Evolutionary conservation across 306 rosid species (phyloP).

Genomic region (Quercus suber): DNA sequence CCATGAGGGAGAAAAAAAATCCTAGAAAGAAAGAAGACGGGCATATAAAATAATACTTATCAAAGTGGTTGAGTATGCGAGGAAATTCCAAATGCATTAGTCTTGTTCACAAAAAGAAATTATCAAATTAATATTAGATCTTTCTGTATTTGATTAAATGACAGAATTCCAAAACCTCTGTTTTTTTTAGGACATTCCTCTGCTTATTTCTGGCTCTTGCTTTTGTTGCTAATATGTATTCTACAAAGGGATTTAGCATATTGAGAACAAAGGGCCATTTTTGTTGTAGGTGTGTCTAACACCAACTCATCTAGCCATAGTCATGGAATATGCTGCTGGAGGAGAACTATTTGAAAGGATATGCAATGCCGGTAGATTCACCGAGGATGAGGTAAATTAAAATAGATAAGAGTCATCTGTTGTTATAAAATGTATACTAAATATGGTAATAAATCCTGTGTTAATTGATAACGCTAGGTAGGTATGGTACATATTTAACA

Average conservation of each 20-base stretch:
- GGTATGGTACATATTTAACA: too few relatives aligned
- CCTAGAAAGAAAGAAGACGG: background rate
- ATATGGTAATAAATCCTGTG: too few relatives aligned
- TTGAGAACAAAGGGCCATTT: conserved; percentile 5
- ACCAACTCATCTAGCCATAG: conserved; percentile 84
- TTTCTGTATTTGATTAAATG: too few relatives aligned
- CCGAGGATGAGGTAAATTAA: conserved; percentile 84
- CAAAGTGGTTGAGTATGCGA: too few relatives aligned
- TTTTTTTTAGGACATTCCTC: background rate
- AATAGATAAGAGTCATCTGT: background rate
- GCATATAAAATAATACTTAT: background rate
- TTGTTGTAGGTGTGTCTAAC: conserved; percentile 67
- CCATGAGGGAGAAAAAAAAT: too few relatives aligned
- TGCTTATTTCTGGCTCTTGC: background rate
- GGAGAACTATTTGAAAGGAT: conserved; percentile 96
- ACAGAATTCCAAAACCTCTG: background rate
- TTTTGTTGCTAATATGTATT: background rate
- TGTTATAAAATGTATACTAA: too few relatives aligned
- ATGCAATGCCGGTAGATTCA: conserved; percentile 94
- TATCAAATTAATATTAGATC: too few relatives aligned
- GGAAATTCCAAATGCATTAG: too few relatives aligned
- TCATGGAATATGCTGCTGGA: conserved; percentile 97
- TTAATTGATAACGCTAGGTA: too few relatives aligned
- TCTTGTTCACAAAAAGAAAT: too few relatives aligned
- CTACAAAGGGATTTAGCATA: background rate